These are phyloP conservation scores for Corynascus novoguineensis DNA, from an alignment of 495 filamentous ascomycete species.

Conservation along the genomic window DNA sequence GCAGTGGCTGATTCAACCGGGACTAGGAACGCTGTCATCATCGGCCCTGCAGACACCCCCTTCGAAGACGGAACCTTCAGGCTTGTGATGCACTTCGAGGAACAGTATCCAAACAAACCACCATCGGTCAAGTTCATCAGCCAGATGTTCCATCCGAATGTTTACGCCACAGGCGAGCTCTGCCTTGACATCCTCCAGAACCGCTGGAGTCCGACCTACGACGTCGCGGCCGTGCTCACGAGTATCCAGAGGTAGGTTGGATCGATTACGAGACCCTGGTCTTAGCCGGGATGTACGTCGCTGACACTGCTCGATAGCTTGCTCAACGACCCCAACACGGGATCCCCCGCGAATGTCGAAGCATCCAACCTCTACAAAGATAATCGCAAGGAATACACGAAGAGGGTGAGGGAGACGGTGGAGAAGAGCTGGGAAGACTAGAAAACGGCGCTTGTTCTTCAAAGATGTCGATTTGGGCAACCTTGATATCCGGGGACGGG, in stretches of 20 bases:
- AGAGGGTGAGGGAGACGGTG: slow-evolving; percentile 91
- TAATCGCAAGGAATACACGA: slow-evolving; percentile 91
- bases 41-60: slow-evolving; percentile 93
- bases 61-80: slow-evolving; percentile 98
- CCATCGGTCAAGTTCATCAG: slow-evolving; percentile 97
- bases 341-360: slow-evolving; percentile 95
- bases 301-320: slow-evolving; percentile 51
- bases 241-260: slow-evolving; percentile 84
- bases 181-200: slow-evolving; percentile 98
- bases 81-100: slow-evolving; percentile 98
- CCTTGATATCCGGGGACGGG: not conserved
- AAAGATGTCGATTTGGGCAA: not conserved
- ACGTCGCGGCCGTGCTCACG: slow-evolving; percentile 93
- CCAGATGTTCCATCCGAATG: slow-evolving; percentile 98
- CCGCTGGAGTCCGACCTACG: slow-evolving; percentile 97
- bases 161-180: slow-evolving; percentile 93
- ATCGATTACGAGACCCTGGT: not conserved
- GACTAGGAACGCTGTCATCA: slow-evolving; percentile 94
- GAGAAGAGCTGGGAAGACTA: slow-evolving; percentile 99
- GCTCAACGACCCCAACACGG: slow-evolving; percentile 97
- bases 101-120: slow-evolving; percentile 97
- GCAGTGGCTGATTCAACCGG: slow-evolving; percentile 3
- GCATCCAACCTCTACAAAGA: slow-evolving; percentile 98
- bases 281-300: not conserved
- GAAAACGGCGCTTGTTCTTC: not conserved